Base-by-base conservation (phyloP, 164 flowering plant species). In the Protea cynaroides region DNA sequence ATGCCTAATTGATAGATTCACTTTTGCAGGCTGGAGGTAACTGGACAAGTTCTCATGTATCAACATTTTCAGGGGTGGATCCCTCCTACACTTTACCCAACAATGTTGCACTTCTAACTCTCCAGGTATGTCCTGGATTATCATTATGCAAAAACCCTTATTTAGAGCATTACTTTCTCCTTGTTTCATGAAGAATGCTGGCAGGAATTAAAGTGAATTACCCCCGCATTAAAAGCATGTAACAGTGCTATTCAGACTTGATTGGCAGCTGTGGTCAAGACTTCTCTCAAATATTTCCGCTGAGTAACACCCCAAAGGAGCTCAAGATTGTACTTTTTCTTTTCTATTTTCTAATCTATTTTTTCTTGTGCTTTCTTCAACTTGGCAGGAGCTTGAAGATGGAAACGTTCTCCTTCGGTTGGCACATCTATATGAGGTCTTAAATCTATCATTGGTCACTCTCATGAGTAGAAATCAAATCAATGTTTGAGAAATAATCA, bases 391-490 rank as follows among this genome's bases (percentile, higher is more conserved):
- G 68, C 88, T 92, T 67, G 83, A 83, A 52, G 83, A 79, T 76
- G 90, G 96, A 67, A 83, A 79, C 63, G 84, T 87, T 55, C 97
- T 95, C 58, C 84, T 95, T 58, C 92, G 97, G 43, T 72, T 95
- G 62, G 99, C 99, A 8, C 97, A 95, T 80, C 61, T 95, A 69
- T 95, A 78, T 44, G 96, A 95, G 99, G 99, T 93, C 53, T 59
- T 47, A 24, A 13, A 63, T 64, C n/a, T 46, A 25, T 36, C 22
- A 34, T 22, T 22, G 17, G 37, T 8, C 22, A 43, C 50, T 44
- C 4, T 38, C 54, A 59, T 10, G 51, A n/a, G 1, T 49, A 25
- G 17, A 21, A 18, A 11, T 19, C 47, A 25, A 40, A 29, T 60
- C 44, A 60, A 60, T 43, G 11, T 60, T 61, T 60, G 4, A 0